phyloP scores from a whole-genome alignment of 2,329 filamentous ascomycete species.

The Scleromitrula shiraiana region DNA sequence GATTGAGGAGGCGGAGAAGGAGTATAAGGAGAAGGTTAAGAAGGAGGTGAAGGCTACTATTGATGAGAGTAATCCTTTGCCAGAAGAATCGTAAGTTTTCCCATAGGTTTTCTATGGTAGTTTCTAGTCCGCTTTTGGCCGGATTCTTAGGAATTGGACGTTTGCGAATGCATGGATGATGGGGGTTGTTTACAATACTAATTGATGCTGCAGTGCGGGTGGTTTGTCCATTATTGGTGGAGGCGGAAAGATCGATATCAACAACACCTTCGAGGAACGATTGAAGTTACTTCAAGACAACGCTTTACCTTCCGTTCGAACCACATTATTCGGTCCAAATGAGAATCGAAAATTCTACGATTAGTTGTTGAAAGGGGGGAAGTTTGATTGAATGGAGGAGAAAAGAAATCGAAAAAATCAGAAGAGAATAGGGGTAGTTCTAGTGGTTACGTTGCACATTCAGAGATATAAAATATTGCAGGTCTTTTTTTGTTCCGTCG shows the following conservation, averaged over 20 bases:
- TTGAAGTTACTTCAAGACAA: slow-evolving; percentile 77
- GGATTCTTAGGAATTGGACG: no score
- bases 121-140: no score
- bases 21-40: slow-evolving; percentile 74
- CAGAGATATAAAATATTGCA: slow-evolving; percentile 14
- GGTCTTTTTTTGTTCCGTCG: slow-evolving; percentile 12
- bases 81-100: slow-evolving; percentile 70
- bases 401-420: neutral
- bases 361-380: slow-evolving; percentile 38
- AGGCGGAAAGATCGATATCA: slow-evolving; percentile 90
- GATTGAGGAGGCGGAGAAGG: slow-evolving; percentile 64
- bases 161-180: no score
- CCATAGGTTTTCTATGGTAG: neutral
- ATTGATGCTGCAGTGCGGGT: slow-evolving; percentile 54
- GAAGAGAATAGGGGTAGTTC: slow-evolving; percentile 2
- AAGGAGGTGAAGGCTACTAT: slow-evolving; percentile 63
- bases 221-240: slow-evolving; percentile 75
- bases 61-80: slow-evolving; percentile 70
- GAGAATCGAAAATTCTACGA: slow-evolving; percentile 93
- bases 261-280: slow-evolving; percentile 95
- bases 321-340: slow-evolving; percentile 89
- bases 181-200: slow-evolving; percentile 6
- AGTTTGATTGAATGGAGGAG: slow-evolving; percentile 3
- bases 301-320: slow-evolving; percentile 75
- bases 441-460: slow-evolving; percentile 9